These are phyloP conservation scores for Lasiodiplodia sp. DNA, from an alignment of 2,329 filamentous ascomycete genomes.

Conservation along the genomic window DNA sequence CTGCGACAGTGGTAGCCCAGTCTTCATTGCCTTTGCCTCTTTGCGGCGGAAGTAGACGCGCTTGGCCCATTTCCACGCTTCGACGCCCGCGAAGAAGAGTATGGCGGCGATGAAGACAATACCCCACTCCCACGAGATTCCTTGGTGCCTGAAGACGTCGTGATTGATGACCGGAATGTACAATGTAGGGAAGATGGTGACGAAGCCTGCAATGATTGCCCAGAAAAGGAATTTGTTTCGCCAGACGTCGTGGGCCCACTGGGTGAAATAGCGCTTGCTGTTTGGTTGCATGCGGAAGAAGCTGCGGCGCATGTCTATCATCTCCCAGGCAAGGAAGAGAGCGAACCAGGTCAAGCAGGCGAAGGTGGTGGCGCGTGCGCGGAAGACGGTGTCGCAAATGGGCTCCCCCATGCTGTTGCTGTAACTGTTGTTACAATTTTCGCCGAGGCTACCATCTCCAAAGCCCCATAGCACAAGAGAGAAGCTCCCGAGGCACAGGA, in stretches of 20 bases:
- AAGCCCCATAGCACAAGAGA: constrained; percentile 69
- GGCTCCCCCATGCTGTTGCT: constrained; percentile 38
- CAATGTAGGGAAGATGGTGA: constrained; percentile 55
- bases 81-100: constrained; percentile 70
- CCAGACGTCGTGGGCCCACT: constrained; percentile 74
- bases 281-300: constrained; percentile 59
- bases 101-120: constrained; percentile 68
- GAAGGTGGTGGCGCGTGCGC: constrained; percentile 54
- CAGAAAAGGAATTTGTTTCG: constrained; percentile 70
- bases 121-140: constrained; percentile 74
- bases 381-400: constrained; percentile 68
- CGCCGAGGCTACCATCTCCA: constrained; percentile 67
- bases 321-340: constrained; percentile 57
- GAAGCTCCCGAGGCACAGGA: constrained; percentile 70
- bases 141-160: constrained; percentile 69
- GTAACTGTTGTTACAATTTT: constrained; percentile 67
- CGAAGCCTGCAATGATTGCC: constrained; percentile 52
- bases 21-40: neutral
- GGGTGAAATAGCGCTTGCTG: constrained; percentile 36
- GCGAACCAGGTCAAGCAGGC: constrained; percentile 53
- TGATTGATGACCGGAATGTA: constrained; percentile 75
- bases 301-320: constrained; percentile 54
- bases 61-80: constrained; percentile 74
- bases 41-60: constrained; percentile 50
- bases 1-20: neutral